phyloP scores from a whole-genome alignment of 768 basidiomycete genomes.

The Scleroderma bovista region DNA sequence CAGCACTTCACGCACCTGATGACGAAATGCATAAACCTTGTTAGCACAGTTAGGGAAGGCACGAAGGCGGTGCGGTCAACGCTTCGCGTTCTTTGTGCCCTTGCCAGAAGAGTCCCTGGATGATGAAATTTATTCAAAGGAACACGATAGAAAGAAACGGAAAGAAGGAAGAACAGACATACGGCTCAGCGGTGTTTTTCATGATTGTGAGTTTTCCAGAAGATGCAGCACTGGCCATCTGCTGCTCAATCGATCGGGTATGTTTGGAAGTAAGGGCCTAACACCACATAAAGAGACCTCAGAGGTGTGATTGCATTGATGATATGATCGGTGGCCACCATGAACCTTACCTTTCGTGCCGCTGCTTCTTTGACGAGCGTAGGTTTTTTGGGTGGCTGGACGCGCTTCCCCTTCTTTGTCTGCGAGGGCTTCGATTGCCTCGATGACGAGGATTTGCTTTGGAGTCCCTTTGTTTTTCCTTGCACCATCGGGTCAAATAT shows the following conservation, averaged over 20 bases:
- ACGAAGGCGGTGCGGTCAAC: conserved; percentile 8
- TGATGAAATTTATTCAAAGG: not conserved
- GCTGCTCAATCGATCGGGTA: conserved; percentile 84
- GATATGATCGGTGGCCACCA: not conserved
- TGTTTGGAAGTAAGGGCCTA: conserved; percentile 87
- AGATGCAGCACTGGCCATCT: conserved; percentile 87
- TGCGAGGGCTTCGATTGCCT: conserved; percentile 62
- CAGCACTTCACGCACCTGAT: not conserved
- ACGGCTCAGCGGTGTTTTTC: conserved; percentile 51
- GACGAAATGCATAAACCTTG: not conserved
- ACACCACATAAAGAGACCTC: not conserved
- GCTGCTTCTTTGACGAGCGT: conserved; percentile 65
- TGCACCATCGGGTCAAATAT: conserved; percentile 68
- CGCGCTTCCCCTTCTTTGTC: conserved; percentile 77
- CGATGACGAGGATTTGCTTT: conserved; percentile 42
- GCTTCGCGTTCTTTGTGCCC: conserved; percentile 11
- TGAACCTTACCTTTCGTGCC: conserved; percentile 74
- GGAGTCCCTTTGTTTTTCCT: conserved; percentile 79
- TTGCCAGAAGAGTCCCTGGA: conserved; percentile 20
- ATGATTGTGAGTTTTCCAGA: conserved; percentile 90
- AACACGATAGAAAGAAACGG: not conserved
- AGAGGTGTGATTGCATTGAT: not conserved
- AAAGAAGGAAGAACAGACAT: conserved; percentile 5
- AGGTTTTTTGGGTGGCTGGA: conserved; percentile 79
- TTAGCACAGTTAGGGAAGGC: not conserved